phyloP scores from a whole-genome alignment of 2,329 filamentous ascomycete species.

The Monosporascus ibericus region DNA sequence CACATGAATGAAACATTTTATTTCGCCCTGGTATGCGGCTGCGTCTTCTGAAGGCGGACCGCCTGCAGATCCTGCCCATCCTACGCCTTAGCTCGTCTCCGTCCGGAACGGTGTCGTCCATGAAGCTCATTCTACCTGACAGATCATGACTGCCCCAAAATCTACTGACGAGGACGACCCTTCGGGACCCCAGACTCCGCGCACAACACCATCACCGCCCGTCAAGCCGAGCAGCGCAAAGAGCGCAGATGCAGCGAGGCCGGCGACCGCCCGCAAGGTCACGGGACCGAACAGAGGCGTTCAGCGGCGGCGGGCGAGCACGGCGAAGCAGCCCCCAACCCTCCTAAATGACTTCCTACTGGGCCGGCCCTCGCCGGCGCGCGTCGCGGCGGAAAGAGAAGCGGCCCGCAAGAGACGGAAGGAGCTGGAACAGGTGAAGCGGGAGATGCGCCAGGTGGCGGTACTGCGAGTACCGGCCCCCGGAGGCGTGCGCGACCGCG shows the following conservation, averaged over 20 bases:
- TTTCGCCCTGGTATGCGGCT: constrained; percentile 10
- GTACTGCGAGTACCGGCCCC: constrained; percentile 56
- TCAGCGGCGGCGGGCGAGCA: constrained; percentile 21
- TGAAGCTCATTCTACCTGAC: constrained; percentile 9
- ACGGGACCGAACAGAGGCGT: constrained; percentile 12
- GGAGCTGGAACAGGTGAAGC: constrained; percentile 54
- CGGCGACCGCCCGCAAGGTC: constrained; percentile 5
- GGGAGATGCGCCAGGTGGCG: constrained; percentile 53
- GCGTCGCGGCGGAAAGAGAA: constrained; percentile 40
- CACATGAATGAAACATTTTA: neutral
- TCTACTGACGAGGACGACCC: constrained; percentile 24
- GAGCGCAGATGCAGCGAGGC: constrained; percentile 8
- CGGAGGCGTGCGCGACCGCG: constrained; percentile 67
- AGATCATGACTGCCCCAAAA: constrained; percentile 26
- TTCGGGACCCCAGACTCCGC: constrained; percentile 18
- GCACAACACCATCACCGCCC: constrained; percentile 4
- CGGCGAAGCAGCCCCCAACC: constrained; percentile 19
- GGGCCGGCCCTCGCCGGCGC: constrained; percentile 38
- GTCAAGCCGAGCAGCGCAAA: constrained; percentile 13
- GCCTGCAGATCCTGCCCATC: constrained; percentile 6
- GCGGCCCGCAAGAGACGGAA: constrained; percentile 42
- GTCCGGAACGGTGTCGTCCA: constrained; percentile 13
- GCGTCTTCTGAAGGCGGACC: constrained; percentile 7
- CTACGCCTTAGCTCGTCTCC: constrained; percentile 4
- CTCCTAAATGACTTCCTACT: constrained; percentile 26